Base-by-base conservation (phyloP, 2,329 filamentous ascomycete genomes). In the Aspergillus sp. region DNA sequence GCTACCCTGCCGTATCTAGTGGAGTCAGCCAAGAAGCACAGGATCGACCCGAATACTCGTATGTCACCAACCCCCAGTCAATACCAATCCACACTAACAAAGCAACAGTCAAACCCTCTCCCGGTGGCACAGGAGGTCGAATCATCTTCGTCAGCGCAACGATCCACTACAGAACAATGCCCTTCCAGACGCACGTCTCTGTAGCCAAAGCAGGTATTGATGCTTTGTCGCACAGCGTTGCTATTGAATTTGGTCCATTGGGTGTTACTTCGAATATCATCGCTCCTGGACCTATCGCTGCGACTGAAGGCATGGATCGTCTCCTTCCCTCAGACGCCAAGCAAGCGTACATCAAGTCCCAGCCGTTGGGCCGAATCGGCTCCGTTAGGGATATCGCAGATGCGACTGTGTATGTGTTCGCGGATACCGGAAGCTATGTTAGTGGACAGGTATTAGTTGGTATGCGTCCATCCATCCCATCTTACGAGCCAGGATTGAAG, bases 131-230 rank as follows among this genome's bases (percentile, higher is more conserved):
- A 0, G 86, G 87, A 43, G 90, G 90, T 7, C 83, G 90, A 49
- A 90, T 97, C 62, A 81, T 96, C 60, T 95, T 90, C 67, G 80
- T 97, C 52, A 93, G 86, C 41, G 91, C 90, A 3, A 90, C 88
- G 1, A 85, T 97, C 60, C 91, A 97, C 73, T 96, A 91, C 73
- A 85, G 86, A 1, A 90, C 89, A 33, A 82, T 85, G 68, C 85
- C 90, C 0, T 75, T 95, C 56, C 93, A 97, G 68, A 81, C 86
- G 2, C 91, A 97, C 69, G 90, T 91, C n/a, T 78, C 84, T 2
- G 90, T 90, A 1, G 91, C 93, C 49, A 98, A 98, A 72, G 87
- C 91, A 0, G 88, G 85, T 13, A 83, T 98, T 9, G 91, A 98
- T 69, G 84, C 89, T 1, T 80, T 98, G 61, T 85, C 87, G 50